phyloP scores from a whole-genome alignment of 2,329 filamentous ascomycete species.

The Fusarium subtropicale region DNA sequence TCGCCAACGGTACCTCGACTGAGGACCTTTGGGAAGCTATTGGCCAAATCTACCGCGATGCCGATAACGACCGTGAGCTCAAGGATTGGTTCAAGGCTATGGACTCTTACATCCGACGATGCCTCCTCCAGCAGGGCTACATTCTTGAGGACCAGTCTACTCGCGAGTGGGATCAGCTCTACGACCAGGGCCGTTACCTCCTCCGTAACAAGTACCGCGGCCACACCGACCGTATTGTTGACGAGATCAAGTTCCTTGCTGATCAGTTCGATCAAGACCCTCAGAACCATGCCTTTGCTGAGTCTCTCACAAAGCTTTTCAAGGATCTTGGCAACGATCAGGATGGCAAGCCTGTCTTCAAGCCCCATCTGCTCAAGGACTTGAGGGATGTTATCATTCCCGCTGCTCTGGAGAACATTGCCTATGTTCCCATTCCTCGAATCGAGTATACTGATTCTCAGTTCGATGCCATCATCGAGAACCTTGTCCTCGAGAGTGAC shows the following conservation, averaged over 20 bases:
- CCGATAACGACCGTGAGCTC: slow-evolving; percentile 86
- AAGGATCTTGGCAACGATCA: slow-evolving; percentile 86
- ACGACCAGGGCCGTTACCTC: slow-evolving; percentile 86
- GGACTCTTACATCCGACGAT: slow-evolving; percentile 82
- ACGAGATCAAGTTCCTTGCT: slow-evolving; percentile 90
- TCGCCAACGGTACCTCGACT: slow-evolving; percentile 92
- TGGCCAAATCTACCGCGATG: slow-evolving; percentile 85
- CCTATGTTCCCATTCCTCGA: slow-evolving; percentile 91
- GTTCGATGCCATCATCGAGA: slow-evolving; percentile 92
- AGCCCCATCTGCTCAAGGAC: slow-evolving; percentile 92
- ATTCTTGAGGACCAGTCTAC: slow-evolving; percentile 85
- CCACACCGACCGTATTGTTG: slow-evolving; percentile 86
- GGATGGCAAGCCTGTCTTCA: slow-evolving; percentile 87
- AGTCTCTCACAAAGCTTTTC: slow-evolving; percentile 86
- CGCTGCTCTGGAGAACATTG: slow-evolving; percentile 81
- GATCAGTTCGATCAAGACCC: slow-evolving; percentile 90
- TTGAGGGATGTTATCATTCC: slow-evolving; percentile 88
- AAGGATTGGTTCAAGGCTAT: slow-evolving; percentile 88
- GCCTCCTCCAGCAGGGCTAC: slow-evolving; percentile 89
- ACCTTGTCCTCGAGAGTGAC: slow-evolving; percentile 93
- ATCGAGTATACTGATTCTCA: slow-evolving; percentile 90
- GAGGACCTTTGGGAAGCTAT: slow-evolving; percentile 89
- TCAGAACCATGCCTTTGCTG: slow-evolving; percentile 83
- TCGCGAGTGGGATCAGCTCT: slow-evolving; percentile 84
- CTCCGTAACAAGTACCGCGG: slow-evolving; percentile 87